Base-by-base conservation (phyloP, 83 land plant genomes). In the Picea abies region DNA sequence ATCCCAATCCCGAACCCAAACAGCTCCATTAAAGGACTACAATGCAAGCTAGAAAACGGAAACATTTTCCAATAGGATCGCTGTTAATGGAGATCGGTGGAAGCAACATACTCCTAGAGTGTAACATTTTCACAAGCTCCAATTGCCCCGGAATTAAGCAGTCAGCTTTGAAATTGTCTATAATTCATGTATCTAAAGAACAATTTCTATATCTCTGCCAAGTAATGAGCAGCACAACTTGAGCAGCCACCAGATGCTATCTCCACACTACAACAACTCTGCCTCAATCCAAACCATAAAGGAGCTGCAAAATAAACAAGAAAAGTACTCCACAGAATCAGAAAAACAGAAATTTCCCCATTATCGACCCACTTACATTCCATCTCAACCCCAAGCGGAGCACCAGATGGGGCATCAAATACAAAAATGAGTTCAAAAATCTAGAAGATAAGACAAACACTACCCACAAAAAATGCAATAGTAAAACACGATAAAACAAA, bases 121-220 rank as follows among this genome's bases (percentile, higher is more conserved):
- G 76, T 72, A 72, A 41, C 76, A 72, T 72, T 49, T 72, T 37
- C 37, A 37, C 47, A 44, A 72, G 22, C 37, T 72, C 47, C 44
- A 39, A 12, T 72, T 23, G 9, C 56, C 44, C 76, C 44, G 52
- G 52, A 72, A 72, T 72, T 22, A 72, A 20, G 19, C 20, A 41
- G 22, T 20, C 76, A 41, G 52, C 76, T 72, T 20, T 72, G 76
- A 19, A 41, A 72, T 72, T 72, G 14, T 37, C 47, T 72, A 44
- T 2, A 7, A 37, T 72, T 72, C 76, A 72, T 72, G 76, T 20
- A 72, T 72, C 25, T 72, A 72, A 67, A 72, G 56, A 20, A 72
- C 39, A 44, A 37, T 19, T 22, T 41, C 22, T 72, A 37, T 71
- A 12, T 41, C 20, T 72, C 25, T 41, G 22, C 76, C 37, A 29